These are phyloP conservation scores for Diaporthe sp. DNA, from an alignment of 2,329 filamentous ascomycete species.

Conservation along the genomic window DNA sequence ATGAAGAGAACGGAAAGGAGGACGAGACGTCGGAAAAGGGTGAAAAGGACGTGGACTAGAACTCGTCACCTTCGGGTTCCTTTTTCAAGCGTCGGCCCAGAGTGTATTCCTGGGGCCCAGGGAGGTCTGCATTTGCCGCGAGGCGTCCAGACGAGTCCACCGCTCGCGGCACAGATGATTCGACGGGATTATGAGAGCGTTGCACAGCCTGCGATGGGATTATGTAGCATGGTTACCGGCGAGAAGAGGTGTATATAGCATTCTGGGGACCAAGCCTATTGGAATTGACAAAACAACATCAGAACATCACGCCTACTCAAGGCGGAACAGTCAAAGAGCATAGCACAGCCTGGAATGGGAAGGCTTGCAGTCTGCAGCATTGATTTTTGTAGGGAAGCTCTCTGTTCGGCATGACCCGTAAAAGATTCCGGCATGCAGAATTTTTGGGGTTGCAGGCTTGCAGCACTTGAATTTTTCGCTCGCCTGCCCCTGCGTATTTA, in stretches of 20 bases:
- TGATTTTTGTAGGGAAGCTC: background rate
- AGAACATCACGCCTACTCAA: constrained; percentile 22
- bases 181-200: background rate
- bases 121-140: background rate
- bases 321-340: background rate
- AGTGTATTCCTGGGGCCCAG: background rate
- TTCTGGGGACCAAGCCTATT: constrained; percentile 1
- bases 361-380: background rate
- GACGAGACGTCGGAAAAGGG: constrained; percentile 46
- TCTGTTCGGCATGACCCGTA: constrained; percentile 33
- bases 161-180: background rate
- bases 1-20: constrained; percentile 46
- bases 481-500: background rate
- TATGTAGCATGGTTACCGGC: background rate
- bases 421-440: constrained; percentile 34
- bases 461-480: constrained; percentile 36
- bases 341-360: background rate
- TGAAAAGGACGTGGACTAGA: constrained; percentile 36
- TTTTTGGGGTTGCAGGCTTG: constrained; percentile 35
- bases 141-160: background rate
- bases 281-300: constrained; percentile 21
- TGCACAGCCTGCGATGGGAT: constrained; percentile 4
- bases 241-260: background rate
- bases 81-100: background rate
- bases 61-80: background rate